phyloP scores from a whole-genome alignment of 495 filamentous ascomycete genomes.

The Neohortaea acidophila region DNA sequence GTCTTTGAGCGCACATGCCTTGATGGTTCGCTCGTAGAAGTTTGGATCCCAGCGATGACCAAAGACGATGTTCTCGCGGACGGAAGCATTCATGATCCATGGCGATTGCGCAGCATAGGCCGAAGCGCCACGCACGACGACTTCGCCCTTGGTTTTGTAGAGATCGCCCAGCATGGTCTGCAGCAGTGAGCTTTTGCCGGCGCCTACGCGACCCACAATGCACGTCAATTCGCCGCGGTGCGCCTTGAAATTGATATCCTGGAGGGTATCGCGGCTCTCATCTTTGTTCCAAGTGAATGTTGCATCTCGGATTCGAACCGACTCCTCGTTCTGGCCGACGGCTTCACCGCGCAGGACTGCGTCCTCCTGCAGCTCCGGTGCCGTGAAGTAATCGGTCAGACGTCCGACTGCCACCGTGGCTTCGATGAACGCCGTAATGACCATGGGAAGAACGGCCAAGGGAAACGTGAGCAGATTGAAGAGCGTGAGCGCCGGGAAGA shows the following conservation, averaged over 20 bases:
- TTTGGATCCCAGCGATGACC: conserved; percentile 86
- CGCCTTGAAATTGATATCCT: conserved; percentile 73
- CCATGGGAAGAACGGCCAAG: conserved; percentile 87
- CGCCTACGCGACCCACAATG: conserved; percentile 85
- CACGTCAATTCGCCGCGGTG: conserved; percentile 85
- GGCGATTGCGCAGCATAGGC: conserved; percentile 86
- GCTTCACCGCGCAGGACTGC: conserved; percentile 56
- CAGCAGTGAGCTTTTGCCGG: conserved; percentile 86
- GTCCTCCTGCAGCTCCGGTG: conserved; percentile 80
- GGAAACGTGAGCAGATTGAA: conserved; percentile 95
- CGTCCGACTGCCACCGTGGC: conserved; percentile 83
- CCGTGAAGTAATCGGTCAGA: conserved; percentile 68
- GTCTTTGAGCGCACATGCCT: conserved; percentile 81
- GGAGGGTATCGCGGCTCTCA: conserved; percentile 41
- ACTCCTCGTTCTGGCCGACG: conserved; percentile 69
- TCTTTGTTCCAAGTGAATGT: conserved; percentile 92
- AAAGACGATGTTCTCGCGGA: conserved; percentile 93
- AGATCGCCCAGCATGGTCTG: conserved; percentile 78
- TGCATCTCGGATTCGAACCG: conserved; percentile 64
- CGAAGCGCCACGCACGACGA: conserved; percentile 59
- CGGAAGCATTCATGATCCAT: conserved; percentile 97
- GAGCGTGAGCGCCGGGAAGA: conserved; percentile 84
- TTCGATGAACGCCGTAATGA: conserved; percentile 92
- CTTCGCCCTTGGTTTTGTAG: conserved; percentile 77
- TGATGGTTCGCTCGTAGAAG: conserved; percentile 88